phyloP scores from a whole-genome alignment of 73 alveolate species.

The Urostyla sp. region DNA sequence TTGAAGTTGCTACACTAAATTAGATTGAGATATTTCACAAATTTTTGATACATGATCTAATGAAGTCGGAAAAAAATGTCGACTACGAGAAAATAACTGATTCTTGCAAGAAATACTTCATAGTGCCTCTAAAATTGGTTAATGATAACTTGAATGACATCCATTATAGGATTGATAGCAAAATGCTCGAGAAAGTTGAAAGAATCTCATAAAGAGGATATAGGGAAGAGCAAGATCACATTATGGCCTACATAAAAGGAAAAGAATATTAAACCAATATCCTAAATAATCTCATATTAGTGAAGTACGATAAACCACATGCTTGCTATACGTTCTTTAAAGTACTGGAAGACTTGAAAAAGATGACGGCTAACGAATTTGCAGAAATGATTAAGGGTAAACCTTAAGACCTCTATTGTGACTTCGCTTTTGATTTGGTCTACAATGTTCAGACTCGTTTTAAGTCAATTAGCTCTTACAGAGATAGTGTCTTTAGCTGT shows the following conservation, averaged over 20 bases:
- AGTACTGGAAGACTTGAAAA: conserved; percentile 30
- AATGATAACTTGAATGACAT: background rate
- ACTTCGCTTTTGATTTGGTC: conserved; percentile 39
- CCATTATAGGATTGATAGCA: conserved; percentile 22
- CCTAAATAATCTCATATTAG: conserved; percentile 33
- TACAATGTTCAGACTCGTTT: conserved; percentile 8
- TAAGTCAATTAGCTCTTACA: conserved; percentile 33
- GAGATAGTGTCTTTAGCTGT: conserved; percentile 1
- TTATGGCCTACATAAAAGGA: background rate
- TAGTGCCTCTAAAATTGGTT: conserved; percentile 23
- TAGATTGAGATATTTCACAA: conserved; percentile 35
- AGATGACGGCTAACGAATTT: conserved; percentile 37
- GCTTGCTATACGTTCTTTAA: conserved; percentile 24
- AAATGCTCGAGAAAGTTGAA: conserved; percentile 4
- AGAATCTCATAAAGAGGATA: background rate
- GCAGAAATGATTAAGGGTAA: conserved; percentile 44
- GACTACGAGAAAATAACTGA: background rate
- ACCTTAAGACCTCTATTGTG: background rate
- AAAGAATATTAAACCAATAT: background rate
- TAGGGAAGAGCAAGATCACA: background rate
- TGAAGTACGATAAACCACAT: conserved; percentile 50
- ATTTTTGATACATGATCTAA: conserved; percentile 16
- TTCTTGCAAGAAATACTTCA: conserved; percentile 24
- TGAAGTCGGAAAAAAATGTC: conserved; percentile 1
- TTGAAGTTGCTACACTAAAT: conserved; percentile 22